Percentiles rank a stretch among this genome's conserved stretches.
These are phyloP conservation scores for Verticillium alfalfae DNA, from an alignment of 2,329 filamentous ascomycete species.

Conservation along the genomic window DNA sequence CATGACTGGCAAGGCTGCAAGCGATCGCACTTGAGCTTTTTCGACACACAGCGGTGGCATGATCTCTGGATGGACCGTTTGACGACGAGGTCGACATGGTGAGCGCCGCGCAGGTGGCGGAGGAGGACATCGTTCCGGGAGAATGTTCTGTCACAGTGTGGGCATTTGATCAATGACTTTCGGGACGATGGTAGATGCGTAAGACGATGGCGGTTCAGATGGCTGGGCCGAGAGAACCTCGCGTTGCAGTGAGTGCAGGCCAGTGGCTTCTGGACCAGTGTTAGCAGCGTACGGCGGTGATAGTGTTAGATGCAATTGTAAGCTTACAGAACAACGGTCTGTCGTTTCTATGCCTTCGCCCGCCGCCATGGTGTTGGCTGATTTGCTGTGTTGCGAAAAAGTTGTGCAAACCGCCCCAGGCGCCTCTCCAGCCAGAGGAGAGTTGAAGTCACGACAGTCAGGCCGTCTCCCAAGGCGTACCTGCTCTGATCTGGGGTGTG, in stretches of 20 bases:
- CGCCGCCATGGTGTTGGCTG: too few relatives aligned
- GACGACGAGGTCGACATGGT: constrained; percentile 12
- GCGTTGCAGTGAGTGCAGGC: constrained; percentile 16
- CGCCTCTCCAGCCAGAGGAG: too few relatives aligned
- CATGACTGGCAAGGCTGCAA: constrained; percentile 16
- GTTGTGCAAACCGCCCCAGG: too few relatives aligned
- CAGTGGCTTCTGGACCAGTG: not conserved
- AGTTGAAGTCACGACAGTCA: too few relatives aligned
- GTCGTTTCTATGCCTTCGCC: too few relatives aligned
- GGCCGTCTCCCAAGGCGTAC: too few relatives aligned
- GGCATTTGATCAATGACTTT: constrained; percentile 13
- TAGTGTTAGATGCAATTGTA: not conserved
- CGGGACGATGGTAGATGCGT: constrained; percentile 17
- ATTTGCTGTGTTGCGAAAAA: too few relatives aligned
- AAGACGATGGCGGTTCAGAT: constrained; percentile 19
- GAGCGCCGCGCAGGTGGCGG: constrained; percentile 18
- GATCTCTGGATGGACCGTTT: constrained; percentile 15
- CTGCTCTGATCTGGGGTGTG: too few relatives aligned
- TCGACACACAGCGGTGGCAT: constrained; percentile 19
- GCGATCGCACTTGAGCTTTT: constrained; percentile 19
- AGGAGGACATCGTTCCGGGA: constrained; percentile 19
- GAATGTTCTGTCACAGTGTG: constrained; percentile 15
- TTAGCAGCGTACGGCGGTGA: not conserved
- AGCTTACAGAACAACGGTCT: too few relatives aligned
- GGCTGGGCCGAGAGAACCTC: constrained; percentile 17